Evolutionary conservation across 345 rosid genomes (phyloP).

Genomic region (Capsella bursapastoris): DNA sequence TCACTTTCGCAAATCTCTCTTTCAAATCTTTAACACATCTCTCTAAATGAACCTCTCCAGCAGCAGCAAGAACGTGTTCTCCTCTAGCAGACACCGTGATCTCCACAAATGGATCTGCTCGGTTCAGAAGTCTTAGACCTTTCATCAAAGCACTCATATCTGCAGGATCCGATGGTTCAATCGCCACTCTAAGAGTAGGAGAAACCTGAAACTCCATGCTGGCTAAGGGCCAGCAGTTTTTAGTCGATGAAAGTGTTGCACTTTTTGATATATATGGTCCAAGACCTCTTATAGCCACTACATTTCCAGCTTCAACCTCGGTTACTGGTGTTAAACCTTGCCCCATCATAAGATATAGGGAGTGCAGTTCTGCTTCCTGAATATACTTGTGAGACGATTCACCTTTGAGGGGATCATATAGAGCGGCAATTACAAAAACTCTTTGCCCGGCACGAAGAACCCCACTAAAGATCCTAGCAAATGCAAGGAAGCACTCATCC

Average conservation of each 20-base stretch:
- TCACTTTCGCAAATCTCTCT: conserved; percentile 91
- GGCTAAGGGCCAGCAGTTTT: conserved; percentile 93
- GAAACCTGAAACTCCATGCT: conserved; percentile 93
- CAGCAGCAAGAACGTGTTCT: conserved; percentile 93
- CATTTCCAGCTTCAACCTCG: conserved; percentile 80
- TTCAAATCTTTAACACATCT: conserved; percentile 88
- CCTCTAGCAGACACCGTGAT: conserved; percentile 89
- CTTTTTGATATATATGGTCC: conserved; percentile 91
- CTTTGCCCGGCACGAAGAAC: conserved; percentile 67
- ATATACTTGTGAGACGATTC: conserved; percentile 79
- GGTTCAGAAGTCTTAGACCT: conserved; percentile 85
- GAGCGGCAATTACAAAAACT: conserved; percentile 76
- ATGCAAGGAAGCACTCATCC: conserved; percentile 95
- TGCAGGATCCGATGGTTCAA: conserved; percentile 92
- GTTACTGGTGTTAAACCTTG: conserved; percentile 83
- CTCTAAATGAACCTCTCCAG: conserved; percentile 96
- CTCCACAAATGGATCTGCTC: conserved; percentile 95
- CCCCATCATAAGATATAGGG: conserved; percentile 96
- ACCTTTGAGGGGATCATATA: conserved; percentile 77
- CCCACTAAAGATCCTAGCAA: conserved; percentile 95
- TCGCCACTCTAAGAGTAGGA: conserved; percentile 89
- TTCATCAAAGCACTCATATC: conserved; percentile 79
- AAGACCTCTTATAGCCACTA: conserved; percentile 92
- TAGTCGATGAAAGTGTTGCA: conserved; percentile 89
- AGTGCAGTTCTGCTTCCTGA: conserved; percentile 86